These are phyloP conservation scores for Wickerhamomyces chaumierensis DNA, from an alignment of 805 yeast genomes.

Conservation along the genomic window DNA sequence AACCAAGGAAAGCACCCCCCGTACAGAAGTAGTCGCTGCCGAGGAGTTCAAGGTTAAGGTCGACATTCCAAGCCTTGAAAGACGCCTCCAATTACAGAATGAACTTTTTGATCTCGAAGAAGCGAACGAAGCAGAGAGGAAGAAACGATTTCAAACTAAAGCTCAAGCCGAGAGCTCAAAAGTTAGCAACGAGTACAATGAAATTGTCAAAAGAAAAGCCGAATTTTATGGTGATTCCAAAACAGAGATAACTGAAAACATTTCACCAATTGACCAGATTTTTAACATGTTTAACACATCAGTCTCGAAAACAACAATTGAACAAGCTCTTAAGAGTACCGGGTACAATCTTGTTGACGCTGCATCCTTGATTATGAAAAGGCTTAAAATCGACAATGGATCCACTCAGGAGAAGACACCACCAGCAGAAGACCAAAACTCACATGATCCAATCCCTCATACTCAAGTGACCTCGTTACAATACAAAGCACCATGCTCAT, in stretches of 20 bases:
- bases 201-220: conserved; percentile 10
- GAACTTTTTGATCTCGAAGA: conserved; percentile 13
- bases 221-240: conserved; percentile 9
- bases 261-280: conserved; percentile 26
- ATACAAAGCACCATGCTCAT: conserved; percentile 26
- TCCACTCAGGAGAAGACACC: background rate
- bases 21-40: conserved; percentile 14
- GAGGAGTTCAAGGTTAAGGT: conserved; percentile 9
- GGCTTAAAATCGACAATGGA: conserved; percentile 8
- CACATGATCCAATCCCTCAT: conserved; percentile 7
- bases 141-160: background rate
- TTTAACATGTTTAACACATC: conserved; percentile 22
- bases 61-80: conserved; percentile 17
- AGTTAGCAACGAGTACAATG: conserved; percentile 9
- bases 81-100: conserved; percentile 16
- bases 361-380: conserved; percentile 10
- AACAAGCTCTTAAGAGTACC: conserved; percentile 23
- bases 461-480: conserved; percentile 1
- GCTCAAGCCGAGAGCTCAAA: background rate
- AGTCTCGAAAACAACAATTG: conserved; percentile 22
- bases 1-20: conserved; percentile 6
- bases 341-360: conserved; percentile 25
- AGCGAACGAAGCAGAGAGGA: conserved; percentile 1
- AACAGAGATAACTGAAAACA: conserved; percentile 2
- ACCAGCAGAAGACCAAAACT: background rate